Conservation (phyloP, 176 grass and related monocot species). For the Calamus simplicifolius region DNA sequence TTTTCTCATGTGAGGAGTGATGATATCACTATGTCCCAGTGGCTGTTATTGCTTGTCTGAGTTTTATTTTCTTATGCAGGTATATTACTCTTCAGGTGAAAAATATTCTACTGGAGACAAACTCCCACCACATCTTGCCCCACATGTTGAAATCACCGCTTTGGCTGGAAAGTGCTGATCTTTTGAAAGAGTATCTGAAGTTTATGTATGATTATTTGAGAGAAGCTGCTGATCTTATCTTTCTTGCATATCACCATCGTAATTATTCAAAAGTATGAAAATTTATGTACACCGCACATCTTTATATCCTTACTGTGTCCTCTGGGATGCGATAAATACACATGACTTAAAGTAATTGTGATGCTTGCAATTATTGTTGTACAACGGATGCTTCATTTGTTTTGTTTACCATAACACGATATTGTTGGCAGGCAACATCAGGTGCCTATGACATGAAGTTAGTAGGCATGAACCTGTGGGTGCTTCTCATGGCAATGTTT, state of each 20-base stretch:
- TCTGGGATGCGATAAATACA: no score
- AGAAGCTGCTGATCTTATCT: constrained; percentile 95
- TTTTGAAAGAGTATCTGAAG: constrained; percentile 82
- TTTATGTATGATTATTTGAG: constrained; percentile 97
- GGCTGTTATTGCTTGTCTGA: constrained; percentile 3
- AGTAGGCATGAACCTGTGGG: no score
- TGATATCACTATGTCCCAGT: background rate
- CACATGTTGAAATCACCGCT: constrained; percentile 73
- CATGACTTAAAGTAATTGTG: no score
- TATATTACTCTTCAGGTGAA: constrained; percentile 82
- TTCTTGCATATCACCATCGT: constrained; percentile 80
- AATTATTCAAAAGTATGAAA: constrained; percentile 76
- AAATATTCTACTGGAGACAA: constrained; percentile 87
- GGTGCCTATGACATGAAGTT: no score
- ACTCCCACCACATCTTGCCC: constrained; percentile 82
- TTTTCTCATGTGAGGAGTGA: background rate
- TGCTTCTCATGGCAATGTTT: no score
- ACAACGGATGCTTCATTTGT: no score
- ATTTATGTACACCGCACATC: no score
- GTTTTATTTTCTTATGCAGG: constrained; percentile 44
- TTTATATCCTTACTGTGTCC: no score
- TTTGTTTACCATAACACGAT: no score
- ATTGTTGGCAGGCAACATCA: no score
- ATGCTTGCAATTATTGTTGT: no score
- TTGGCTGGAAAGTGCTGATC: constrained; percentile 56